Evolutionary conservation across 1,139 yeast genomes (phyloP), one percentile per base, ranked within the genome.

Genomic region (Nakaseomyces sp.): DNA sequence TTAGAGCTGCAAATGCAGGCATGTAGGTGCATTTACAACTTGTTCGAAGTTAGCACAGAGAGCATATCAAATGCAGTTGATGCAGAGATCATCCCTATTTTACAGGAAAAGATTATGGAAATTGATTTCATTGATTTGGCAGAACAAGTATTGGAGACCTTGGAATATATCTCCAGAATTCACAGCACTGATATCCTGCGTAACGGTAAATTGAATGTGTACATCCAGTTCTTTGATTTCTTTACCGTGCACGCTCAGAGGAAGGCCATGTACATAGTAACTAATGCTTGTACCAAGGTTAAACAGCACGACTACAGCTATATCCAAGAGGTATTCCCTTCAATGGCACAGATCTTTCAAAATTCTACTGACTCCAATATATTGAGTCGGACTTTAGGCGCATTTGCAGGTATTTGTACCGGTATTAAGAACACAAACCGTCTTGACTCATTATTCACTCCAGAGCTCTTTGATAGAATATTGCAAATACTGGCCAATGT

Each of bases 241-340:
- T 81, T 91, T 60, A 85, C 96, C 1, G 73, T 81, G 22, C 95
- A 87, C 64, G 87, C 95, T 0, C 98, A 91, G 62, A 70, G 95
- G 46, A 84, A 87, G 52, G 87, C 95, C 25, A 67, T 89, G 39
- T 68, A 71, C 1, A 84, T 86, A 32, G 87, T 87, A 4, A 83
- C 95, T 3, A 84, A 85, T 57, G 74, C 93, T 12, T 81, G 91
- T 51, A 68, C 72, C 1, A 69, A 69, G 45, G 67, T 83, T 1
- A 67, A 73, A 2, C 46, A 56, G 7, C 56, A 66, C 2, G 73
- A 74, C 50, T 76, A 76, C 47, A 63, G 66, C 5, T 68, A 68
- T 5, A 48, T 63, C 8, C 68, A 72, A 45, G 80, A 73, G 25
- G 76, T 81, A 1, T 77, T 87, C 52, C 81, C 79, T 3, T 68